Conservation (phyloP, 257 asterid genomes). For the Rubia yunnanensis region DNA sequence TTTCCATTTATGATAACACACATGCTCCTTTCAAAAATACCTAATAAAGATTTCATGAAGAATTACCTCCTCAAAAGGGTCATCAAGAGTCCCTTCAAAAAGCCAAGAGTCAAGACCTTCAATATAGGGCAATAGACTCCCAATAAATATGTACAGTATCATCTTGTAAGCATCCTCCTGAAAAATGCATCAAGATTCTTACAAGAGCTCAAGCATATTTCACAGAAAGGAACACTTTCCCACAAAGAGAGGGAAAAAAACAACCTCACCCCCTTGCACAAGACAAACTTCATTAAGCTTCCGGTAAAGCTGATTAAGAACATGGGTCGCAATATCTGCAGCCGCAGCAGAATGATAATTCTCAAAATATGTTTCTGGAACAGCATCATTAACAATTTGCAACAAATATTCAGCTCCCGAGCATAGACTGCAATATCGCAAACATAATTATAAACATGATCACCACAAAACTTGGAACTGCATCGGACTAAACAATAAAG, state of each 20-base stretch:
- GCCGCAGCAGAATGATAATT: constrained; percentile 38
- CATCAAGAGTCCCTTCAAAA: constrained; percentile 91
- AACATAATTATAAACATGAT: constrained; percentile 22
- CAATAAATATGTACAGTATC: constrained; percentile 63
- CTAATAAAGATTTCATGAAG: constrained; percentile 13
- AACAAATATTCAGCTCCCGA: constrained; percentile 86
- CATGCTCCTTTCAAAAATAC: constrained; percentile 3
- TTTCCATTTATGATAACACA: constrained; percentile 1
- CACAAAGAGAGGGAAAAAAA: constrained; percentile 2
- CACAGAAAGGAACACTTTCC: constrained; percentile 1
- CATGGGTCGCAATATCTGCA: constrained; percentile 57
- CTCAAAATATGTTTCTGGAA: constrained; percentile 51
- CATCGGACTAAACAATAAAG: not conserved
- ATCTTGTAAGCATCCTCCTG: constrained; percentile 88
- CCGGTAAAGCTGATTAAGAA: constrained; percentile 66
- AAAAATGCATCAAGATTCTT: constrained; percentile 21
- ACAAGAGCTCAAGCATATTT: constrained; percentile 11
- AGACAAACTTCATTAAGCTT: constrained; percentile 90
- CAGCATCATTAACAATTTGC: constrained; percentile 71
- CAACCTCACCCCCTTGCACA: constrained; percentile 92
- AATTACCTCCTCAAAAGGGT: constrained; percentile 90
- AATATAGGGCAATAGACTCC: constrained; percentile 76
- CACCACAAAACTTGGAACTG: constrained; percentile 3
- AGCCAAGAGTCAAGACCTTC: constrained; percentile 95
- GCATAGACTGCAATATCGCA: constrained; percentile 53